phyloP scores from a whole-genome alignment of 140 eudicot species.

The Bidens hawaiensis region DNA sequence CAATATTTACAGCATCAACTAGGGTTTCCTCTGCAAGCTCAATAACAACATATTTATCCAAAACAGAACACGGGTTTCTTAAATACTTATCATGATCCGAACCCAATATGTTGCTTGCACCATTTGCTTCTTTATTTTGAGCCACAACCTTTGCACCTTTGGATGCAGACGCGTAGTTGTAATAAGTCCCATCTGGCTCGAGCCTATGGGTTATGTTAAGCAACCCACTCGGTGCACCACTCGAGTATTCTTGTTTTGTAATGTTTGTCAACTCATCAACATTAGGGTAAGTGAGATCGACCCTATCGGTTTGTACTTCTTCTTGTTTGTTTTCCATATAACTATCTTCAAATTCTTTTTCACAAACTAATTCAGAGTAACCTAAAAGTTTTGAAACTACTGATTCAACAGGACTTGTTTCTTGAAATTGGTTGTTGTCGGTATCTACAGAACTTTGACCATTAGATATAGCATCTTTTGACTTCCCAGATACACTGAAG shows the following conservation, averaged over 20 bases:
- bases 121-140: slow-evolving; percentile 85
- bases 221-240: slow-evolving; percentile 33
- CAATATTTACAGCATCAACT: slow-evolving; percentile 83
- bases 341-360: slow-evolving; percentile 27
- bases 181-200: slow-evolving; percentile 86
- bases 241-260: slow-evolving; percentile 34
- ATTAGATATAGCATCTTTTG: slow-evolving; percentile 10
- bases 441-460: slow-evolving; percentile 21
- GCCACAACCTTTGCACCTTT: slow-evolving; percentile 95
- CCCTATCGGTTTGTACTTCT: slow-evolving; percentile 30
- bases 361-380: slow-evolving; percentile 43
- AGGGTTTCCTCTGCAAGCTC: slow-evolving; percentile 91
- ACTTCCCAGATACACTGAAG: slow-evolving; percentile 32
- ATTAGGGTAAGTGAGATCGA: slow-evolving; percentile 35
- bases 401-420: slow-evolving; percentile 41
- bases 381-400: slow-evolving; percentile 48
- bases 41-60: slow-evolving; percentile 63
- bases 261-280: slow-evolving; percentile 50
- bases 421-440: slow-evolving; percentile 26
- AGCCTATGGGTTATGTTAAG: slow-evolving; percentile 85
- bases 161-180: slow-evolving; percentile 80
- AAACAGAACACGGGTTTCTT: slow-evolving; percentile 89
- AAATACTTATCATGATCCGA: slow-evolving; percentile 85
- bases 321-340: slow-evolving; percentile 24
- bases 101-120: slow-evolving; percentile 78